phyloP scores from a whole-genome alignment of 306 rosid genomes.

The Erythrophleum fordii region DNA sequence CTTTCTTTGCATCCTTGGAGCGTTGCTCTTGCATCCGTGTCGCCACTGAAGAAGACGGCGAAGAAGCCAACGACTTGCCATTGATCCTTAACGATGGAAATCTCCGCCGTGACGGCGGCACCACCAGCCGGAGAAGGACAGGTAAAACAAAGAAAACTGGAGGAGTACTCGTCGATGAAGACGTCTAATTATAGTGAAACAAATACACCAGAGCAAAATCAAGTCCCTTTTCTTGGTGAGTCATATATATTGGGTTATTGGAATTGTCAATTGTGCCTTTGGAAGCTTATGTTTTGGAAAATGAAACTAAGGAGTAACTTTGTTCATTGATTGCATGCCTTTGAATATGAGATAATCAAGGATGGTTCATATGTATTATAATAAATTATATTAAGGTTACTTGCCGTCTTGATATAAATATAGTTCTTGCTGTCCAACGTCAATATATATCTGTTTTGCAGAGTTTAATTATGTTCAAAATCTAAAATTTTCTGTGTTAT shows the following conservation, averaged over 20 bases:
- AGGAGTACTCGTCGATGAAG: slow-evolving; percentile 7
- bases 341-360: slow-evolving; percentile 30
- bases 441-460: slow-evolving; percentile 16
- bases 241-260: slow-evolving; percentile 26
- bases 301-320: slow-evolving; percentile 9
- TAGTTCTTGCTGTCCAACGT: background rate
- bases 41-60: slow-evolving; percentile 61
- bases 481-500: background rate
- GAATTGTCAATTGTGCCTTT: slow-evolving; percentile 34
- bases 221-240: slow-evolving; percentile 46
- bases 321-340: slow-evolving; percentile 31
- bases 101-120: slow-evolving; percentile 43
- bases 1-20: slow-evolving; percentile 75
- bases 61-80: slow-evolving; percentile 70
- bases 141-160: slow-evolving; percentile 58
- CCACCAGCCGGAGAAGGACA: slow-evolving; percentile 54
- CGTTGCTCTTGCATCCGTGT: slow-evolving; percentile 82
- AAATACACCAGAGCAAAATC: slow-evolving; percentile 17
- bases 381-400: slow-evolving; percentile 14
- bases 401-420: background rate
- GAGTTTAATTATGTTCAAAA: background rate
- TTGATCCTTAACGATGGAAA: slow-evolving; percentile 74
- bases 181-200: background rate
- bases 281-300: slow-evolving; percentile 44
- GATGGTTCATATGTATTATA: slow-evolving; percentile 19